Percentiles rank a stretch among this genome's conserved stretches.
Evolutionary conservation across 495 filamentous ascomycete species (phyloP).

Genomic region (Neurospora africana): DNA sequence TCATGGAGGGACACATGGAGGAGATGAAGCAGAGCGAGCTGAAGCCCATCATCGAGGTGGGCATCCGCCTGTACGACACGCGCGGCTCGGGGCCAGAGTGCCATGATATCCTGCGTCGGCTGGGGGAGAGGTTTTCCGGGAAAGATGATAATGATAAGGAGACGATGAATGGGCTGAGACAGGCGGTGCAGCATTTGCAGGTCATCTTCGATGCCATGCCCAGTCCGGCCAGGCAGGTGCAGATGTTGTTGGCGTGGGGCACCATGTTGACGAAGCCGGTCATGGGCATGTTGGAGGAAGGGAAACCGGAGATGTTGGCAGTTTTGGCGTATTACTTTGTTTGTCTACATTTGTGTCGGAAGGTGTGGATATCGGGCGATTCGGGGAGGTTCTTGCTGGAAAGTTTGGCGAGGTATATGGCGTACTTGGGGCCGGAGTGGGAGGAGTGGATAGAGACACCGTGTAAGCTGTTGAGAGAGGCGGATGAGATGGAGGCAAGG

Average conservation of each 20-base stretch:
- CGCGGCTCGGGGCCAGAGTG: conserved; percentile 14
- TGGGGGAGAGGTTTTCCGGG: background rate
- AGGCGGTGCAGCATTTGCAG: conserved; percentile 16
- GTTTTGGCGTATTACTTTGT: conserved; percentile 23
- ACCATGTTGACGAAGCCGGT: conserved; percentile 13
- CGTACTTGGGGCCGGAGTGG: conserved; percentile 20
- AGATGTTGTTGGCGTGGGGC: conserved; percentile 15
- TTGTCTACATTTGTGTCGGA: conserved; percentile 13
- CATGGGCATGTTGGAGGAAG: conserved; percentile 13
- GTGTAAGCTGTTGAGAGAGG: conserved; percentile 9
- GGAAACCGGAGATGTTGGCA: conserved; percentile 18
- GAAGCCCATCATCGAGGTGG: conserved; percentile 11
- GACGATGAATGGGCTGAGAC: background rate
- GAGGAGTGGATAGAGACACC: conserved; percentile 18
- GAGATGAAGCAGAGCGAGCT: conserved; percentile 15
- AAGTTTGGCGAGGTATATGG: background rate
- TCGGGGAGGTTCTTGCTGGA: conserved; percentile 17
- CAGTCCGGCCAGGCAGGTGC: background rate
- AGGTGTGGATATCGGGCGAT: conserved; percentile 16
- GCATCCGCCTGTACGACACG: conserved; percentile 7
- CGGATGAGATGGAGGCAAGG: conserved; percentile 1
- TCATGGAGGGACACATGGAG: conserved; percentile 17
- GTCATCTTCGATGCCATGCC: conserved; percentile 16
- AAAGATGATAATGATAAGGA: background rate
- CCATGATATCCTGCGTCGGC: conserved; percentile 3